A percentile compares a stretch with the other conserved stretches of the same genome.
Conservation (phyloP, 352 stramenopile genomes). For the Phytophthora pistaciae region DNA sequence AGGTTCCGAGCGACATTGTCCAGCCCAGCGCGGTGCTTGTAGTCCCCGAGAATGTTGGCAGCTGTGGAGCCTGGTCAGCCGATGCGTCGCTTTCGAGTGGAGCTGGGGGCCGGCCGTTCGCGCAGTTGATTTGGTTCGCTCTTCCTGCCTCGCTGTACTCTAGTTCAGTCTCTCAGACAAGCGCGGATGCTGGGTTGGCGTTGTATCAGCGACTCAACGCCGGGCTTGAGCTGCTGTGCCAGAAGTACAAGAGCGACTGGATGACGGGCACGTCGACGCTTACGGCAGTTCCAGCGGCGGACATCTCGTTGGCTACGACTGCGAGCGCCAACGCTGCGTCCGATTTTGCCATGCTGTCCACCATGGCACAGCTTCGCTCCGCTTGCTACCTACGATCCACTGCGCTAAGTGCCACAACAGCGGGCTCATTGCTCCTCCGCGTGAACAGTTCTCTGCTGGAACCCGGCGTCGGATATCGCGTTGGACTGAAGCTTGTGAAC, state of each 20-base stretch:
- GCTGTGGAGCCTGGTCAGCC: slow-evolving; percentile 59
- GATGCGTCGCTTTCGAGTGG: slow-evolving; percentile 71
- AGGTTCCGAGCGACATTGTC: slow-evolving; percentile 40
- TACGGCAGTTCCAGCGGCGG: slow-evolving; percentile 34
- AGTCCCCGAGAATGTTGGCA: slow-evolving; percentile 61
- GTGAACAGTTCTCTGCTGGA: slow-evolving; percentile 60
- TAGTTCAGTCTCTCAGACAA: slow-evolving; percentile 11
- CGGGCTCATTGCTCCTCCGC: slow-evolving; percentile 32
- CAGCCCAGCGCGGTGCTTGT: slow-evolving; percentile 55
- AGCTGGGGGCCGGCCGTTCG: slow-evolving; percentile 56
- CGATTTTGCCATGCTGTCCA: slow-evolving; percentile 39
- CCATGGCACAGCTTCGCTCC: slow-evolving; percentile 56
- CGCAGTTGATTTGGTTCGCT: slow-evolving; percentile 49
- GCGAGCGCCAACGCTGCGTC: slow-evolving; percentile 17
- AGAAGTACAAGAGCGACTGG: slow-evolving; percentile 62
- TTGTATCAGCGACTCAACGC: slow-evolving; percentile 46
- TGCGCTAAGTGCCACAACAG: slow-evolving; percentile 32
- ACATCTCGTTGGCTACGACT: slow-evolving; percentile 29
- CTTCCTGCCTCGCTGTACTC: slow-evolving; percentile 42
- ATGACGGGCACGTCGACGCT: slow-evolving; percentile 37
- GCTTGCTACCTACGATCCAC: slow-evolving; percentile 63
- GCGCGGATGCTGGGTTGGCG: slow-evolving; percentile 11
- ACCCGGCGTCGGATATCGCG: slow-evolving; percentile 44
- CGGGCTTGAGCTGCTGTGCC: slow-evolving; percentile 45
- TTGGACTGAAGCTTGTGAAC: slow-evolving; percentile 69